Conservation (phyloP, 495 filamentous ascomycete genomes). For the Aspergillus asperescens region DNA sequence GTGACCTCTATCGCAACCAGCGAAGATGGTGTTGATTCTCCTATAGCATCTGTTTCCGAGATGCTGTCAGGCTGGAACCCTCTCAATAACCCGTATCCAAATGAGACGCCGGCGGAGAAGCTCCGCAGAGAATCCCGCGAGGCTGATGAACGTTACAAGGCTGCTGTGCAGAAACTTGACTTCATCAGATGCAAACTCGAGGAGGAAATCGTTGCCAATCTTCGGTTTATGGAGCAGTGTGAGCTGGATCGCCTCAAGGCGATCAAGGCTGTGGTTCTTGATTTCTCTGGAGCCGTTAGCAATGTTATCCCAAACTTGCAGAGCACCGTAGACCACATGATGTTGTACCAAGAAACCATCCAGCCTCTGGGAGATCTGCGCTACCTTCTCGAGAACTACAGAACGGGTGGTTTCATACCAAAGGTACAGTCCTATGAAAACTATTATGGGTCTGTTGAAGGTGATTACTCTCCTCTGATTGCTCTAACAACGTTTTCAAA, state of each 20-base stretch:
- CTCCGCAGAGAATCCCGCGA: constrained; percentile 85
- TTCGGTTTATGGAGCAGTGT: constrained; percentile 96
- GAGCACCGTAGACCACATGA: constrained; percentile 94
- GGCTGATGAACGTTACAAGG: constrained; percentile 90
- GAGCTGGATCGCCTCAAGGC: constrained; percentile 94
- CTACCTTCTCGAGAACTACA: constrained; percentile 96
- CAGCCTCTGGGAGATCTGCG: constrained; percentile 87
- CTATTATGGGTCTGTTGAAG: constrained; percentile 96
- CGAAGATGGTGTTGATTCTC: constrained; percentile 61
- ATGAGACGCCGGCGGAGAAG: constrained; percentile 83
- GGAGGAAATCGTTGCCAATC: constrained; percentile 85
- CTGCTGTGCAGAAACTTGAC: constrained; percentile 75
- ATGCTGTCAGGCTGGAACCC: constrained; percentile 90
- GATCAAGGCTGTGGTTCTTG: constrained; percentile 94
- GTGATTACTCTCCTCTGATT: constrained; percentile 27
- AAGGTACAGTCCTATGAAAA: constrained; percentile 95
- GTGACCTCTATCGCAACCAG: constrained; percentile 60
- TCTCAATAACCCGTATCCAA: constrained; percentile 79
- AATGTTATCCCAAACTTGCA: constrained; percentile 97
- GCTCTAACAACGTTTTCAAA: background rate
- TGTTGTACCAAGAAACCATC: constrained; percentile 97
- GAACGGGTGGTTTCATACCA: constrained; percentile 86
- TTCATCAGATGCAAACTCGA: constrained; percentile 87
- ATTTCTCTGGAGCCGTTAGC: constrained; percentile 96
- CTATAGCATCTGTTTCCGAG: constrained; percentile 74